Conservation (phyloP, 2,329 filamentous ascomycete species). For the Aspergillus aculeatinus region DNA sequence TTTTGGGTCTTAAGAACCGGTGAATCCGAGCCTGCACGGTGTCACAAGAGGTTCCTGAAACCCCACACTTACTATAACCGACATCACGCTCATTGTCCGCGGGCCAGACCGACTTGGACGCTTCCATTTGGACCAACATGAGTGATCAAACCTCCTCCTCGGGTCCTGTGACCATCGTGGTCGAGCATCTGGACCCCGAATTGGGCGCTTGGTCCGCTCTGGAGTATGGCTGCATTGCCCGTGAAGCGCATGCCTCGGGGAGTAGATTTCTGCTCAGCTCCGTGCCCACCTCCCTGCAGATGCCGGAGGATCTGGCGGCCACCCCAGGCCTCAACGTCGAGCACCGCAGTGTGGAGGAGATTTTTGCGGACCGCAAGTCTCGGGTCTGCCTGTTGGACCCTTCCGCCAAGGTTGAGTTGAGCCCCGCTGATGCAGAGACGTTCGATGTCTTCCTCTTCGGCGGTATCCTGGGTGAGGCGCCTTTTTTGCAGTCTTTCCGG, state of each 20-base stretch:
- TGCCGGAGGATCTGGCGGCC: constrained; percentile 60
- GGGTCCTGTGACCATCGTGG: constrained; percentile 73
- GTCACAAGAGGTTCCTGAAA: constrained; percentile 2
- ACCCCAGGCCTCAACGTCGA: constrained; percentile 68
- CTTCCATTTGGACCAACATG: constrained; percentile 21
- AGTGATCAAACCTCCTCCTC: constrained; percentile 21
- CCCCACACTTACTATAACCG: constrained; percentile 3
- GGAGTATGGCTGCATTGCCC: constrained; percentile 85
- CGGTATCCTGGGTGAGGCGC: constrained; percentile 78
- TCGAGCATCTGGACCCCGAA: constrained; percentile 95
- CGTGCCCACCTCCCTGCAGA: constrained; percentile 64
- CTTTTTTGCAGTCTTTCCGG: neutral
- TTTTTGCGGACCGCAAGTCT: constrained; percentile 70
- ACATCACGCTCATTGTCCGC: constrained; percentile 1
- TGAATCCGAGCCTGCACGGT: neutral
- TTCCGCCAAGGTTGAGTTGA: constrained; percentile 74
- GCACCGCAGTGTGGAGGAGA: constrained; percentile 74
- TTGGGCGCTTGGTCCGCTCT: constrained; percentile 91
- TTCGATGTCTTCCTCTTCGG: constrained; percentile 96
- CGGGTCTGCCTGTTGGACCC: constrained; percentile 89
- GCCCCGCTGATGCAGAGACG: constrained; percentile 73
- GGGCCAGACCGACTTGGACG: neutral
- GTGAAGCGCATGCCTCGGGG: constrained; percentile 68
- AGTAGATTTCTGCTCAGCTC: constrained; percentile 80
- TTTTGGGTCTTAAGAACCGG: neutral